Conservation (phyloP, 129 eudicot genomes). For the Flaveria ramosissima region DNA sequence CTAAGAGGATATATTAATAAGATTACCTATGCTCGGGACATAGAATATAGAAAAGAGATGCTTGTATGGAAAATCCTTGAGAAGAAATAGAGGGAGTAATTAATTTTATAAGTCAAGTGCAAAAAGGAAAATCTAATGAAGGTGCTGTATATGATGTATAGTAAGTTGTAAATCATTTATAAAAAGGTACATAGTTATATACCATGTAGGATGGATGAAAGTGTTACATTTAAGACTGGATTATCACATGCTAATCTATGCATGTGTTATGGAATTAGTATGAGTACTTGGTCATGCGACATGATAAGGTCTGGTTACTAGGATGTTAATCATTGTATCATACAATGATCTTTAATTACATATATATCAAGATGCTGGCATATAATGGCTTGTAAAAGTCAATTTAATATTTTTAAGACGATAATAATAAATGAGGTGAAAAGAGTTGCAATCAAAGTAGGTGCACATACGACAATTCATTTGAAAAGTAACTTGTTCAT, state of each 20-base stretch:
- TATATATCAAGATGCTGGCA: neutral
- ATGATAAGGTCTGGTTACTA: conserved; percentile 8
- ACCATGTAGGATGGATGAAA: neutral
- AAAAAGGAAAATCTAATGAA: neutral
- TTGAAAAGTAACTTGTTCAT: neutral
- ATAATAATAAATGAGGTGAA: conserved; percentile 1
- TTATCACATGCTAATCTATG: conserved; percentile 11
- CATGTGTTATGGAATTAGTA: neutral
- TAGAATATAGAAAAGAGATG: neutral
- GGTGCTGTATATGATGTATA: conserved; percentile 2
- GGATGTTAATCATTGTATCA: neutral
- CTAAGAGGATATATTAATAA: neutral
- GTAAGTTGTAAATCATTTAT: neutral
- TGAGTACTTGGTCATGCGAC: neutral
- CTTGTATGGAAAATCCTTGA: neutral
- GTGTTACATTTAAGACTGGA: neutral
- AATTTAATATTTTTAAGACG: neutral
- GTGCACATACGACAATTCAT: neutral
- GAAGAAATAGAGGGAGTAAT: conserved; percentile 13
- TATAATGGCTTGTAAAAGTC: neutral
- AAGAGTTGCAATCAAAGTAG: neutral
- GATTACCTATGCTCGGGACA: neutral
- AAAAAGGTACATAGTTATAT: neutral
- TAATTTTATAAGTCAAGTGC: neutral
- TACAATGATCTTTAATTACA: neutral